Conservation (phyloP, 1,139 yeast species). For the Schizosaccharomyces versatilis region DNA sequence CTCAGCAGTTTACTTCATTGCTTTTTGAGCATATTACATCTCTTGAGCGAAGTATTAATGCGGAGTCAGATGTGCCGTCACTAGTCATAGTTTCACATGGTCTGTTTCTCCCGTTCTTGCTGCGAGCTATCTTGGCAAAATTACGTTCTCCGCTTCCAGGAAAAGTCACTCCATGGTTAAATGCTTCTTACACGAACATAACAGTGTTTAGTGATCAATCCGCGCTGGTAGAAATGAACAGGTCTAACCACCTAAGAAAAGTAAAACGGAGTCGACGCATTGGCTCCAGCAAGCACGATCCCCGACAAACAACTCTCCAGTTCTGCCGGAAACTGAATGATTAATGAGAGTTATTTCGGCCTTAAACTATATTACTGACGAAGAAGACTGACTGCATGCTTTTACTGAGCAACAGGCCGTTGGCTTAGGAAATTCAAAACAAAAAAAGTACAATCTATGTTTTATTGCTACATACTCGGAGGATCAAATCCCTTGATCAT, state of each 20-base stretch:
- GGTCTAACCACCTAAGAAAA: background rate
- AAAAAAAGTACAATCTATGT: too few species aligned
- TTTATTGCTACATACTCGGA: too few species aligned
- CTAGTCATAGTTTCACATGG: constrained; percentile 1
- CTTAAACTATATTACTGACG: too few species aligned
- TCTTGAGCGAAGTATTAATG: background rate
- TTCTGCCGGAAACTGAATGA: background rate
- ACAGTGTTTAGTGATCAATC: background rate
- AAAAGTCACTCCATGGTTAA: background rate
- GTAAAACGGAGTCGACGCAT: background rate
- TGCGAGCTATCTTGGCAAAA: background rate
- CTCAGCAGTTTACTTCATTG: background rate
- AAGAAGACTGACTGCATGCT: too few species aligned
- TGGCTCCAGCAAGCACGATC: background rate
- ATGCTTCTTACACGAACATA: background rate
- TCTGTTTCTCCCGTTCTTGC: background rate
- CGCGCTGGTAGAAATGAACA: background rate
- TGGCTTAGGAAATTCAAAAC: too few species aligned
- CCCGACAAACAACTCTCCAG: background rate
- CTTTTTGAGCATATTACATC: background rate
- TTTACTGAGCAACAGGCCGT: too few species aligned
- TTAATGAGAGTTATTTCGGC: too few species aligned
- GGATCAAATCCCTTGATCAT: too few species aligned
- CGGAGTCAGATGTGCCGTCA: too few species aligned
- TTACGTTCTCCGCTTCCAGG: background rate